Percentiles rank a stretch among this genome's conserved stretches.
phyloP scores from a whole-genome alignment of 148 eudicot species.

The Spergularia bocconei region DNA sequence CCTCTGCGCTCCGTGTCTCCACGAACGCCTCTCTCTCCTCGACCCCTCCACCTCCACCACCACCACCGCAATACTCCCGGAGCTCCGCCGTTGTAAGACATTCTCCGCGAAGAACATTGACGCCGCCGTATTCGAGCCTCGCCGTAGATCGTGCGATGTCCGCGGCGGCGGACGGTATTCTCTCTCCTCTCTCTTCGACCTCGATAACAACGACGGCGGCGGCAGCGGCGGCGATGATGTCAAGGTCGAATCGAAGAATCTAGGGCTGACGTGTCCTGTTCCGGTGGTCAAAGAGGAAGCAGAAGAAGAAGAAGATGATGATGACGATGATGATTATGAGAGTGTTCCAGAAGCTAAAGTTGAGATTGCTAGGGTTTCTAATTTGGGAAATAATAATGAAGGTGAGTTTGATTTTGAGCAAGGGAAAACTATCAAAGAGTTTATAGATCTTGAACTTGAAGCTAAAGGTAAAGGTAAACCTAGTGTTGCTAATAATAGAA shows the following conservation, averaged over 20 bases:
- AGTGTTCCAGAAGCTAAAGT: not conserved
- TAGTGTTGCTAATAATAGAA: slow-evolving; percentile 21
- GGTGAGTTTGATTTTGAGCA: slow-evolving; percentile 40
- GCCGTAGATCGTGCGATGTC: slow-evolving; percentile 79
- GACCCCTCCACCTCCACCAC: slow-evolving; percentile 35
- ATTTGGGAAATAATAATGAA: slow-evolving; percentile 11
- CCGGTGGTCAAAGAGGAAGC: slow-evolving; percentile 24
- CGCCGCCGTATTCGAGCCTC: slow-evolving; percentile 36
- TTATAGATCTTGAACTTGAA: slow-evolving; percentile 67
- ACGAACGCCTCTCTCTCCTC: slow-evolving; percentile 78
- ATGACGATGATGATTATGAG: slow-evolving; percentile 10
- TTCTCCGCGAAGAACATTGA: slow-evolving; percentile 41
- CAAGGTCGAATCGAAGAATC: slow-evolving; percentile 47
- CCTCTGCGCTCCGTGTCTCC: slow-evolving; percentile 77
- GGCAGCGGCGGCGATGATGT: slow-evolving; percentile 11
- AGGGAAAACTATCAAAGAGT: slow-evolving; percentile 74
- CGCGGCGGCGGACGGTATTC: slow-evolving; percentile 42
- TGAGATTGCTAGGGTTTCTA: slow-evolving; percentile 45
- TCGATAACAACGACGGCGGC: slow-evolving; percentile 35
- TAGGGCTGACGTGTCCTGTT: slow-evolving; percentile 49
- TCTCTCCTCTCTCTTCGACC: slow-evolving; percentile 43
- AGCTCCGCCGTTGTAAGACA: slow-evolving; percentile 74
- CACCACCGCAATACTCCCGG: slow-evolving; percentile 33
- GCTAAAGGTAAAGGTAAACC: slow-evolving; percentile 20
- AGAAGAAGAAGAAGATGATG: slow-evolving; percentile 18